Evolutionary conservation across 345 rosid species (phyloP), one percentile per base, ranked within the genome.

Genomic region (Angophora floribunda): DNA sequence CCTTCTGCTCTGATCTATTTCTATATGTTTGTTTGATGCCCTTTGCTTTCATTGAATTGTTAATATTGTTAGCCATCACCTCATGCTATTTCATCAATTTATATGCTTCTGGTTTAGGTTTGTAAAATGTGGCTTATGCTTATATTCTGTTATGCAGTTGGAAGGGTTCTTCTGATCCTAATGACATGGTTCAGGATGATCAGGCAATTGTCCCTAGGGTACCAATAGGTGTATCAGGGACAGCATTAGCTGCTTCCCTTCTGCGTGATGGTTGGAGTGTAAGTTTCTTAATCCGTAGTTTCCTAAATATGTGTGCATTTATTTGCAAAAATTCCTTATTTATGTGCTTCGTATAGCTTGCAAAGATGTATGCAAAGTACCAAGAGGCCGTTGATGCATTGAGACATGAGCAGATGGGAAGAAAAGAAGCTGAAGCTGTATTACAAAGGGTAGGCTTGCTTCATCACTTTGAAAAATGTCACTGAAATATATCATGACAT

Each of bases 211-310:
- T 96, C 87, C 95, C 99, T 28, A 96, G 91, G 94, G 94, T 97
- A 87, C 99, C 99, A 49, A 93, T 86, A 61, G 99, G 98, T 91
- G 96, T 97, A 87, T 97, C 99, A 67, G 99, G 98, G 92, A 97
- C 99, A 51, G 97, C 99, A 49, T 89, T 97, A 89, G 99, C 99
- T 50, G 98, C 99, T 88, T 96, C 99, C 78, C 94, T 97, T 91
- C 92, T 97, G 90, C 99, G 99, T 85, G 99, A 97, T 90, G 99
- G 99, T 80, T 97, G 99, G 99, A 97, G 99, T 94, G 99, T 97
- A 91, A 95, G 98, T 89, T 86, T n/a, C 82, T 85, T 59, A 78
- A 13, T 88, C 89, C 86, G 85, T 41, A 61, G 15, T 88, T 57
- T 89, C 80, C 86, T 30, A 55, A 78, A 51, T 61, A 51, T 57